Evolutionary conservation across 2,329 filamentous ascomycete genomes (phyloP).

Genomic region (Bretziella fagacearum): DNA sequence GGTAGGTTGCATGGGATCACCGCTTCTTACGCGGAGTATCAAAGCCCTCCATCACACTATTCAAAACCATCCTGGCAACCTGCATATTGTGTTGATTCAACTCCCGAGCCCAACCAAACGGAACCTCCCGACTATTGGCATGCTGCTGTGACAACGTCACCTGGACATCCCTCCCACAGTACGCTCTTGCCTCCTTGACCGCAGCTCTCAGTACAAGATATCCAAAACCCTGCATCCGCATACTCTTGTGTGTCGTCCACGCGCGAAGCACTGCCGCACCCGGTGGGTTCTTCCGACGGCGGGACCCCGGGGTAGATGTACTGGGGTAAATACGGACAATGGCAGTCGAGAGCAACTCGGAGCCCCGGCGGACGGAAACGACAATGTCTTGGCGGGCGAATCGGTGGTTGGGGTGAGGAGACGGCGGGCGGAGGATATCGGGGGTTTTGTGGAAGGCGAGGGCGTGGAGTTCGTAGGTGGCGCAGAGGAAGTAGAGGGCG

Average conservation of each 20-base stretch:
- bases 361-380: slow-evolving; percentile 37
- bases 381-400: slow-evolving; percentile 33
- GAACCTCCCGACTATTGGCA: slow-evolving; percentile 50
- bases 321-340: slow-evolving; percentile 33
- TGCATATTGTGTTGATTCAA: slow-evolving; percentile 42
- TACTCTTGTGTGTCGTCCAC: slow-evolving; percentile 60
- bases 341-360: slow-evolving; percentile 52
- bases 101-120: slow-evolving; percentile 46
- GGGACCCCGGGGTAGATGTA: slow-evolving; percentile 22
- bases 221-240: slow-evolving; percentile 56
- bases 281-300: neutral
- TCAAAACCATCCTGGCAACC: slow-evolving; percentile 36
- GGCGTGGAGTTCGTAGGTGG: slow-evolving; percentile 45
- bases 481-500: slow-evolving; percentile 40
- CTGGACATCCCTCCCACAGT: slow-evolving; percentile 48
- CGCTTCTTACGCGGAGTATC: slow-evolving; percentile 31
- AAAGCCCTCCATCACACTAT: slow-evolving; percentile 33
- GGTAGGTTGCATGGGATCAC: slow-evolving; percentile 20
- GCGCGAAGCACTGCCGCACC: slow-evolving; percentile 58
- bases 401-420: slow-evolving; percentile 16
- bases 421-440: slow-evolving; percentile 24
- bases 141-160: slow-evolving; percentile 62
- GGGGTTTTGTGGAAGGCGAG: slow-evolving; percentile 47
- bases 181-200: slow-evolving; percentile 47
- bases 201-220: slow-evolving; percentile 56